phyloP scores from a whole-genome alignment of 2,329 filamentous ascomycete genomes.

The Sarocladium kiliense region DNA sequence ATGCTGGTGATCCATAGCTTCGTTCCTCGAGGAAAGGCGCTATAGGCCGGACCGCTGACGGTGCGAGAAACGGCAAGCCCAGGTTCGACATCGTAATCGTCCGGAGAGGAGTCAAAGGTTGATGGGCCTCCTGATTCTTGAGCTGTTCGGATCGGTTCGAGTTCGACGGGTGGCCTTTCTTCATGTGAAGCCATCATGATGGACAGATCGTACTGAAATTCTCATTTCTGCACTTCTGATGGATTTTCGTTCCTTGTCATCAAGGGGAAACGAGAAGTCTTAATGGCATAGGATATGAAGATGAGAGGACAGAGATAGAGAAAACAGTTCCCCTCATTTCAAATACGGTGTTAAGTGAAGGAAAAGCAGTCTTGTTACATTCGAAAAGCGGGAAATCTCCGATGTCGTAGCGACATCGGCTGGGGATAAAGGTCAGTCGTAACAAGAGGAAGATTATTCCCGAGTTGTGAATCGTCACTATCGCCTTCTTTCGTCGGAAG shows the following conservation, averaged over 20 bases:
- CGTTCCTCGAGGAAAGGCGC: constrained; percentile 23
- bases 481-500: not conserved
- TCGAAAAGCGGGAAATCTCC: constrained; percentile 2
- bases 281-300: too few species aligned
- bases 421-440: constrained; percentile 1
- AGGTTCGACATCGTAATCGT: not conserved
- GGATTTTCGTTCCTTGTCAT: not conserved
- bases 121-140: not conserved
- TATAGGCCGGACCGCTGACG: constrained; percentile 24
- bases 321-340: too few species aligned
- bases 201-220: not conserved
- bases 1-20: constrained; percentile 49
- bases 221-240: not conserved
- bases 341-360: too few species aligned
- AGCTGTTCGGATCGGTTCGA: not conserved
- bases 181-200: constrained; percentile 3
- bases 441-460: not conserved
- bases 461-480: not conserved
- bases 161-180: not conserved
- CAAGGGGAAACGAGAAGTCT: too few species aligned
- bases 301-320: too few species aligned
- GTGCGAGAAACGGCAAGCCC: constrained; percentile 9
- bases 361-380: too few species aligned
- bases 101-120: not conserved
- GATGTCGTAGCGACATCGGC: constrained; percentile 6